Evolutionary conservation across 306 rosid species (phyloP), one percentile per base, ranked within the genome.

Genomic region (Malus orientalis): DNA sequence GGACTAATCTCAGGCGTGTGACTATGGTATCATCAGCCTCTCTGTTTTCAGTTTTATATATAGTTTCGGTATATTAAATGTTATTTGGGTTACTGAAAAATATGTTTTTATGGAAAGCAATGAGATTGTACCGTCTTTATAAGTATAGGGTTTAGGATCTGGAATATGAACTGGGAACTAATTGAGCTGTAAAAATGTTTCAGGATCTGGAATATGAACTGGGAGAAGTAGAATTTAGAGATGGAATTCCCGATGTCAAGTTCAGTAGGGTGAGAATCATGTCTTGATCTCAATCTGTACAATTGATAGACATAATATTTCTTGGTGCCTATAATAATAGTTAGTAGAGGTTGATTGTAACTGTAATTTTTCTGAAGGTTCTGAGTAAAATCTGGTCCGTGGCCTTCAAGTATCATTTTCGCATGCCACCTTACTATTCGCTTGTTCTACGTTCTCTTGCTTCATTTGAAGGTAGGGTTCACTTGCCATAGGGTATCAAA

Each of bases 361-460:
- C 47, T 69, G 66, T 63, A 40, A 82, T 75, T 79, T 78, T 80
- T 83, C 75, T 83, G 71, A 66, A 94, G 97, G 98, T 94, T 89
- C 86, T 94, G 81, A 97, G 95, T 49, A 94, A 90, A 86, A 90
- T 94, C 81, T 90, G 90, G 96, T 89, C 93, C 58, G 74, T 92
- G 30, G 95, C 98, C 76, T 80, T 94, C 82, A 90, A 94, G 87
- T 83, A 90, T 82, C 93, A 94, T 64, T 94, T 94, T 85, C 93
- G 97, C 61, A 94, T 94, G 98, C 98, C 98, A 62, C 96, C 98
- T 59, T 94, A 92, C 84, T 94, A 85, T 76, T 86, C 98, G 20
- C 95, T 94, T 74, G 91, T 92, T 73, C 82, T 94, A 60, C 91
- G 97, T 70, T 94, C 96, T 79, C 90, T 94, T 27, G 96, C 97